Percentiles rank a stretch among this genome's conserved stretches.
Conservation (phyloP, 768 basidiomycete genomes). For the Trametes elegans region DNA sequence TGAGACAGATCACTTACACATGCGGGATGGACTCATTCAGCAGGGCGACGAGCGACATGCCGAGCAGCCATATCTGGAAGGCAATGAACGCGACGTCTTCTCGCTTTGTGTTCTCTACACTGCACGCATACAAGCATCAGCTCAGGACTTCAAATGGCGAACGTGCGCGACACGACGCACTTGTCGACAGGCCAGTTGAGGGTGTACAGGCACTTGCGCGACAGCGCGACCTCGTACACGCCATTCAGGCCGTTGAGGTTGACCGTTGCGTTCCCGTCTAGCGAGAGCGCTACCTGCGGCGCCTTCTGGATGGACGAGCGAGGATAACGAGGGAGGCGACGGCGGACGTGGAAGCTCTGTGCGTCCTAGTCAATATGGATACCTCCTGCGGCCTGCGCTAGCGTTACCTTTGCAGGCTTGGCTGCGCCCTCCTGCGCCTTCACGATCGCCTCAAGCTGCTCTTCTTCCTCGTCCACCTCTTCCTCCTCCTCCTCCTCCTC, state of each 20-base stretch:
- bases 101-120: slow-evolving; percentile 68
- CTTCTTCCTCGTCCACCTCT: not conserved
- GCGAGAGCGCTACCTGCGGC: not conserved
- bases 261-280: slow-evolving; percentile 23
- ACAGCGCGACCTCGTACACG: slow-evolving; percentile 38
- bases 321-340: not conserved
- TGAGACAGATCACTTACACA: slow-evolving; percentile 39
- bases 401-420: not conserved
- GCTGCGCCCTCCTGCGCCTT: not conserved
- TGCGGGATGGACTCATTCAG: slow-evolving; percentile 82
- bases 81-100: slow-evolving; percentile 76
- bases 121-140: slow-evolving; percentile 27
- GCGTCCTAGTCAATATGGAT: too few species aligned
- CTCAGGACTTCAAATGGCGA: too few species aligned
- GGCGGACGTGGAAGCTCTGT: too few species aligned
- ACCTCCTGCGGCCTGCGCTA: too few species aligned
- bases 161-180: slow-evolving; percentile 41
- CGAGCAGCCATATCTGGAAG: slow-evolving; percentile 80
- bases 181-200: slow-evolving; percentile 69
- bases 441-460: not conserved
- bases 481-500: slow-evolving; percentile 22
- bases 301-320: not conserved
- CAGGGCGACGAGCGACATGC: slow-evolving; percentile 70
- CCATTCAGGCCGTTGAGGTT: slow-evolving; percentile 33
- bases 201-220: slow-evolving; percentile 51